phyloP scores from a whole-genome alignment of 163 green algal genomes.

The Chlorella variabilis region DNA sequence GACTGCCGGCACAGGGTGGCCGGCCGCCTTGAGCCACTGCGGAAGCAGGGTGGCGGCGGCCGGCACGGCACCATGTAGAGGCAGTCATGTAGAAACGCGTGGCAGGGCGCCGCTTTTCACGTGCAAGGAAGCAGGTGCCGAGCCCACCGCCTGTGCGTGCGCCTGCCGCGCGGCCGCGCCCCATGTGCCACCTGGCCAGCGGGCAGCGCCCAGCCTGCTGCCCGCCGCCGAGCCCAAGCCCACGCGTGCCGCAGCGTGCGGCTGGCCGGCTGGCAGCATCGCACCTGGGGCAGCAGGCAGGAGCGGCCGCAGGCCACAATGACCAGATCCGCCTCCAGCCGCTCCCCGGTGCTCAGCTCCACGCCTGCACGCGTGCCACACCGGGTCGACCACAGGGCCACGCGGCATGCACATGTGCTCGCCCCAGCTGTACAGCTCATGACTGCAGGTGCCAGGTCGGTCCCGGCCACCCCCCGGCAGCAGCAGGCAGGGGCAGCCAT shows the following conservation, averaged over 20 bases:
- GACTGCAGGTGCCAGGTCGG: too few relatives aligned
- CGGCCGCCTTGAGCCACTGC: conserved; percentile 10
- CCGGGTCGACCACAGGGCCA: too few relatives aligned
- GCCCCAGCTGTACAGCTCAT: too few relatives aligned
- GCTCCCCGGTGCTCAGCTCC: neutral
- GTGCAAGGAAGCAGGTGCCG: too few relatives aligned
- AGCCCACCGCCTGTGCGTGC: too few relatives aligned
- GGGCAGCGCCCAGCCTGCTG: neutral
- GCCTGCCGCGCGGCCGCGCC: too few relatives aligned
- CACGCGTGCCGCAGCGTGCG: too few relatives aligned
- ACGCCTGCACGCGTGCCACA: neutral
- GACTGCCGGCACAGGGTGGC: neutral
- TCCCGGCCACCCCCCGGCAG: too few relatives aligned
- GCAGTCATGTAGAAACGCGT: too few relatives aligned
- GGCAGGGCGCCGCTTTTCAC: neutral
- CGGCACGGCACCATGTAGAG: too few relatives aligned
- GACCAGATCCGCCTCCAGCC: neutral
- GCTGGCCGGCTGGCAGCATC: neutral
- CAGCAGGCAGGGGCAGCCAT: too few relatives aligned
- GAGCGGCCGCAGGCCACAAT: neutral
- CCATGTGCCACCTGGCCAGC: too few relatives aligned
- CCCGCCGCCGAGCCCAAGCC: neutral
- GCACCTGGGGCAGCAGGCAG: conserved; percentile 1
- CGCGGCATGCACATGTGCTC: neutral
- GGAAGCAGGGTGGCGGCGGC: neutral